Percentiles rank a stretch among this genome's conserved stretches.
These are phyloP conservation scores for Phragmites australis DNA, from an alignment of 176 grass and related monocot genomes.

Conservation along the genomic window DNA sequence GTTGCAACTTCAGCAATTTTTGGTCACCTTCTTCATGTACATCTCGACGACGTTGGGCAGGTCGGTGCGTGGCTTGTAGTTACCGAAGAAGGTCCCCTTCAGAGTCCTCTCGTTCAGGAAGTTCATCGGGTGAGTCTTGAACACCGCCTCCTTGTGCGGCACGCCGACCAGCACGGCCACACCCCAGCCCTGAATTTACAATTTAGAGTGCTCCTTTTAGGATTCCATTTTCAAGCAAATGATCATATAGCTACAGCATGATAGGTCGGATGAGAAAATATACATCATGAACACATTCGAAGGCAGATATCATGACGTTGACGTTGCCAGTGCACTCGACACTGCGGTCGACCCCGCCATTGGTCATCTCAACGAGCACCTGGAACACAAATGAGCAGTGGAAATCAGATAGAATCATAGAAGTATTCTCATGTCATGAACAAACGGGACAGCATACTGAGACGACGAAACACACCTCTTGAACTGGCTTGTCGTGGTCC, in stretches of 20 bases:
- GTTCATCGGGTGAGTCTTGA: conserved; percentile 79
- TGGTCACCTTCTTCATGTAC: conserved; percentile 73
- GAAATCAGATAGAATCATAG: neutral
- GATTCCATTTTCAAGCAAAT: neutral
- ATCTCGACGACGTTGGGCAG: conserved; percentile 78
- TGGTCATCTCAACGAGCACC: conserved; percentile 88
- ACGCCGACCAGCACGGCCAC: conserved; percentile 82
- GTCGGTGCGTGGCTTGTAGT: conserved; percentile 78
- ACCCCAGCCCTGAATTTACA: conserved; percentile 67
- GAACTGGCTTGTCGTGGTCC: conserved; percentile 66
- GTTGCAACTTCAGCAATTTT: neutral
- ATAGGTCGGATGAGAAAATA: neutral
- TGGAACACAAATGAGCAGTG: conserved; percentile 11
- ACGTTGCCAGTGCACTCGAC: conserved; percentile 83
- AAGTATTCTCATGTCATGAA: neutral
- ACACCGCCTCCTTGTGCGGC: conserved; percentile 69
- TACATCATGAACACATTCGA: conserved; percentile 90
- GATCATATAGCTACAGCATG: neutral
- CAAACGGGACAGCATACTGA: neutral
- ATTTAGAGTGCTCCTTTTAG: neutral
- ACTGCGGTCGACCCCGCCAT: conserved; percentile 67
- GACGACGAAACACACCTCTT: conserved; percentile 49
- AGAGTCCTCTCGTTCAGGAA: conserved; percentile 82
- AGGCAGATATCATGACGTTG: conserved; percentile 80
- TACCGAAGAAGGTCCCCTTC: conserved; percentile 91